phyloP scores from a whole-genome alignment of 768 basidiomycete species.

The Pulveroboletus frians region DNA sequence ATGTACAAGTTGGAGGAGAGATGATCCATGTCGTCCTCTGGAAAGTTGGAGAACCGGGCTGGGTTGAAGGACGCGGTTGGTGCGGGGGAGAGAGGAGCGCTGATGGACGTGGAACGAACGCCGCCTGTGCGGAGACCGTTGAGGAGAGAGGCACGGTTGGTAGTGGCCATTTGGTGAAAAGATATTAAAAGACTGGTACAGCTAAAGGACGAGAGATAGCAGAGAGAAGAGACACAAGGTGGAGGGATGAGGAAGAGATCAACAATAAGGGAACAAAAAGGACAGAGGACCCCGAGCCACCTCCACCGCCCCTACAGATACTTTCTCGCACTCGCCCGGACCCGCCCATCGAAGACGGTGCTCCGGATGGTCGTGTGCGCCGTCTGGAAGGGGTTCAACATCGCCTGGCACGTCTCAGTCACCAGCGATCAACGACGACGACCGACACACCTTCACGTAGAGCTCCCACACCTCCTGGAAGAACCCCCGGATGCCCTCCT shows the following conservation, averaged over 20 bases:
- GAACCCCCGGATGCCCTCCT: constrained; percentile 92
- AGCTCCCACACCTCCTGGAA: constrained; percentile 96
- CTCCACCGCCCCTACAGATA: constrained; percentile 44
- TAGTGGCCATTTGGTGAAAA: constrained; percentile 36
- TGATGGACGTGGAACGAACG: constrained; percentile 66
- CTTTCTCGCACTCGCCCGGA: constrained; percentile 83
- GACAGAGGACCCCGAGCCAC: constrained; percentile 15
- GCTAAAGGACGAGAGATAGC: constrained; percentile 8
- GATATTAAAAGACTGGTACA: constrained; percentile 25
- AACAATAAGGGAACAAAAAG: constrained; percentile 19
- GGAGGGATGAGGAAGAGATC: constrained; percentile 7
- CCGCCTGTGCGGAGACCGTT: constrained; percentile 87
- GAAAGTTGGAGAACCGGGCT: constrained; percentile 48
- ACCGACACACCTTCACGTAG: constrained; percentile 78
- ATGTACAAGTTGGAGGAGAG: constrained; percentile 50
- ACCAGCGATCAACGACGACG: neutral
- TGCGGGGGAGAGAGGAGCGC: constrained; percentile 64
- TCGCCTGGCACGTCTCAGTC: constrained; percentile 46
- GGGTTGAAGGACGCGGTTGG: constrained; percentile 59
- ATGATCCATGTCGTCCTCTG: constrained; percentile 55
- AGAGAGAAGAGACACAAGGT: constrained; percentile 5
- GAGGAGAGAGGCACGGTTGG: constrained; percentile 77
- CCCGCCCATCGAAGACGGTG: constrained; percentile 73
- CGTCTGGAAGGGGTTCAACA: constrained; percentile 94
- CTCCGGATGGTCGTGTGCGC: constrained; percentile 82